phyloP scores from a whole-genome alignment of 805 yeast genomes.

The Zygoascus biomembranicola region DNA sequence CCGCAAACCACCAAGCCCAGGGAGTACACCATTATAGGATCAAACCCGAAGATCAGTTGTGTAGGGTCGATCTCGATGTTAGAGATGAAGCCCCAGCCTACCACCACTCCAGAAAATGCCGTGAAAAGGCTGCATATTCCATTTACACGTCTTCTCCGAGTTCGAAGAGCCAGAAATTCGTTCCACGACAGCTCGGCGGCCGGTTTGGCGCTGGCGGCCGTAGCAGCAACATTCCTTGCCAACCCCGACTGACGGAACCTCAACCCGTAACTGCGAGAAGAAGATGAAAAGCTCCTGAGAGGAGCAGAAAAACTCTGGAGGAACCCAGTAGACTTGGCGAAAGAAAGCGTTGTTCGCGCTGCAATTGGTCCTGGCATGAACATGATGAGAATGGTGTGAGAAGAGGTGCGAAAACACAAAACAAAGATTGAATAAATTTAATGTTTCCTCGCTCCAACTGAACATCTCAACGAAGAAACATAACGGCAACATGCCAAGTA shows the following conservation, averaged over 20 bases:
- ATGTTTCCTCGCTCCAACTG: neutral
- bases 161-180: constrained; percentile 68
- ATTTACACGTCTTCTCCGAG: constrained; percentile 65
- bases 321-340: neutral
- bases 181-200: constrained; percentile 52
- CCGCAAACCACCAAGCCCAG: constrained; percentile 69
- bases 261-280: neutral
- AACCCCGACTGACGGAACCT: neutral
- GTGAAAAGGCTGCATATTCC: constrained; percentile 59
- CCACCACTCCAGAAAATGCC: constrained; percentile 53
- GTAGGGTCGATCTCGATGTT: constrained; percentile 83
- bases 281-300: neutral
- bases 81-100: constrained; percentile 70
- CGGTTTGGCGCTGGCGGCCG: neutral
- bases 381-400: neutral
- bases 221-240: neutral
- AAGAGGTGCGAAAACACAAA: neutral
- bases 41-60: constrained; percentile 77
- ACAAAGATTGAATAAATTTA: neutral
- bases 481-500: neutral
- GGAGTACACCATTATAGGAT: constrained; percentile 73
- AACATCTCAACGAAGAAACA: neutral
- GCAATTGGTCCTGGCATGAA: neutral
- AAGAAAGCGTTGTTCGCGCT: neutral
- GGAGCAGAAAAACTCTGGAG: neutral